A percentile compares a stretch with the other conserved stretches of the same genome.
Evolutionary conservation across 352 stramenopile genomes (phyloP).

Genomic region (Pythium pyrilobum): DNA sequence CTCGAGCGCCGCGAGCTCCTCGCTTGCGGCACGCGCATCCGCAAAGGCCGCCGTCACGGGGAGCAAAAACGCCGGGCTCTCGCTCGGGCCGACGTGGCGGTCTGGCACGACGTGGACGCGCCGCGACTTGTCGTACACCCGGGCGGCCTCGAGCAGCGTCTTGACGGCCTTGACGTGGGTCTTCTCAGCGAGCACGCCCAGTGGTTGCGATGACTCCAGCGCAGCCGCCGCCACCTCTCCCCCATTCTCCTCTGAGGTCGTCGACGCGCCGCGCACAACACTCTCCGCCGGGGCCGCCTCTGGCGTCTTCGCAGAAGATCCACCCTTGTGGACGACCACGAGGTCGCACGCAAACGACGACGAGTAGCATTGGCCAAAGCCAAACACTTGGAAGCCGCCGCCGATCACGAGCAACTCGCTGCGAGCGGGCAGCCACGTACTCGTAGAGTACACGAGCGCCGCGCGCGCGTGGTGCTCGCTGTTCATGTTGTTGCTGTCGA

Average conservation of each 20-base stretch:
- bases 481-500: slow-evolving; percentile 12
- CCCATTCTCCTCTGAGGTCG: too few relatives aligned
- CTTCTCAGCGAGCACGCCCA: slow-evolving; percentile 44
- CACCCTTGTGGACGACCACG: slow-evolving; percentile 23
- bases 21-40: slow-evolving; percentile 17
- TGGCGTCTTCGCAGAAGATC: too few relatives aligned
- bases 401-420: slow-evolving; percentile 46
- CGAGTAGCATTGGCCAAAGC: slow-evolving; percentile 80
- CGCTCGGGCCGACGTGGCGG: slow-evolving; percentile 6
- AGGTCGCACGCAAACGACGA: slow-evolving; percentile 51
- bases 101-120: slow-evolving; percentile 48
- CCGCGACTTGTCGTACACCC: slow-evolving; percentile 77
- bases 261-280: too few relatives aligned
- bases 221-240: too few relatives aligned
- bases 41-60: slow-evolving; percentile 45
- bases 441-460: slow-evolving; percentile 51
- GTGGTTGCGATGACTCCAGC: background rate
- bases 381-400: slow-evolving; percentile 81
- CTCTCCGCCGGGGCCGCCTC: too few relatives aligned
- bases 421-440: slow-evolving; percentile 37
- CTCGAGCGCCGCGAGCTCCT: slow-evolving; percentile 30
- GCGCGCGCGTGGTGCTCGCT: slow-evolving; percentile 41
- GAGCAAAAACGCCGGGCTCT: slow-evolving; percentile 46
- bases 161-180: slow-evolving; percentile 74
- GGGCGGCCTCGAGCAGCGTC: slow-evolving; percentile 50